Conservation (phyloP, 73 alveolate species). For the Uronychia binucleata region DNA sequence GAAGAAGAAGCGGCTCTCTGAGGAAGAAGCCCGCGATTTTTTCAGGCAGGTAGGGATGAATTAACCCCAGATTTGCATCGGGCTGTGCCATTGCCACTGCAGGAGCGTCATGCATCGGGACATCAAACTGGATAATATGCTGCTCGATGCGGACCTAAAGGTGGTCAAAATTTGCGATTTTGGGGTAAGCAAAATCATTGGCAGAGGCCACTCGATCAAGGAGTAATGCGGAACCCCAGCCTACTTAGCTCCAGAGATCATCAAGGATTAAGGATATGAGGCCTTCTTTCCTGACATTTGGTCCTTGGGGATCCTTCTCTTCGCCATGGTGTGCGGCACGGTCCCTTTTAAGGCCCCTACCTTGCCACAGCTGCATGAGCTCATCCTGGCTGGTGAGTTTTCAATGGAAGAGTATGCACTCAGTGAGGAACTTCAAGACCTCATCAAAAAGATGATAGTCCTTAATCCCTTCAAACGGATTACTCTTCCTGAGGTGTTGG, state of each 20-base stretch:
- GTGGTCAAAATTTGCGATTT: conserved; percentile 76
- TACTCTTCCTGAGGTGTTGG: conserved; percentile 69
- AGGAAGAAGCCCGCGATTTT: conserved; percentile 15
- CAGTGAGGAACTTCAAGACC: conserved; percentile 5
- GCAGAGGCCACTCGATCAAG: conserved; percentile 45
- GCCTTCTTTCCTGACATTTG: conserved; percentile 57
- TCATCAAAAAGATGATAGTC: conserved; percentile 19
- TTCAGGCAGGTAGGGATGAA: conserved; percentile 51
- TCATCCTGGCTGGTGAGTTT: conserved; percentile 41
- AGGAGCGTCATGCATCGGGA: conserved; percentile 31
- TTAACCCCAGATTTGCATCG: conserved; percentile 11
- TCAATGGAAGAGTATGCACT: conserved; percentile 20
- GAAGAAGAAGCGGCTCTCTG: conserved; percentile 20
- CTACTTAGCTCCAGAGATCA: conserved; percentile 57
- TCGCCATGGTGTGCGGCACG: conserved; percentile 58
- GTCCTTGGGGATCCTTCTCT: conserved; percentile 45
- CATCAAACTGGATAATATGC: conserved; percentile 33
- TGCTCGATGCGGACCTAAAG: conserved; percentile 40
- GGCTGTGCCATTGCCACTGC: conserved; percentile 30
- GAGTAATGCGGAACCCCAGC: conserved; percentile 79
- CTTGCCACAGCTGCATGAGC: conserved; percentile 51
- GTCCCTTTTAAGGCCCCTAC: conserved; percentile 57
- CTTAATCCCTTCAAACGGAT: conserved; percentile 71
- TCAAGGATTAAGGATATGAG: conserved; percentile 43
- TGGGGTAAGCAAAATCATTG: conserved; percentile 69